phyloP scores from a whole-genome alignment of 257 asterid species.

The Nicotiana paniculata region DNA sequence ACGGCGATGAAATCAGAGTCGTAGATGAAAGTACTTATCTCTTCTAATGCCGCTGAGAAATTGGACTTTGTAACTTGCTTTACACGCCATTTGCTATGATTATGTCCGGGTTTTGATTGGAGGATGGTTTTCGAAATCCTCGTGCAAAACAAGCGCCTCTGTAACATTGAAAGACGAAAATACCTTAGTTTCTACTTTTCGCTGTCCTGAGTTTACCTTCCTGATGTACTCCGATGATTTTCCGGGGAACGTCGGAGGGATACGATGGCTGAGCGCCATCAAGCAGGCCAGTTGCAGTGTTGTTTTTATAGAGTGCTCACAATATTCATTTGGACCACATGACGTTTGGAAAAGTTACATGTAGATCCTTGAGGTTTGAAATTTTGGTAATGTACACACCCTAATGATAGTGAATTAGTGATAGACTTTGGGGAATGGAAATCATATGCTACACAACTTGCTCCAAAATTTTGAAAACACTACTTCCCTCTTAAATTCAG shows the following conservation, averaged over 20 bases:
- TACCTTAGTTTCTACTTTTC: neutral
- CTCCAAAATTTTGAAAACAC: too few species aligned
- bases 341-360: neutral
- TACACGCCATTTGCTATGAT: slow-evolving; percentile 35
- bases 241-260: neutral
- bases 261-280: neutral
- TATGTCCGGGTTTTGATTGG: slow-evolving; percentile 13
- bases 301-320: neutral
- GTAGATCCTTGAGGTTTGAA: neutral
- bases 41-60: slow-evolving; percentile 47
- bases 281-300: neutral
- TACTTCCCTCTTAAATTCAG: too few species aligned
- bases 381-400: neutral
- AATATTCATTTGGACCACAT: neutral
- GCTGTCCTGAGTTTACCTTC: neutral
- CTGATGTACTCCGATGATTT: neutral
- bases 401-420: too few species aligned
- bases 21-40: slow-evolving; percentile 32
- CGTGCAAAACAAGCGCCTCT: slow-evolving; percentile 50
- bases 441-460: too few species aligned
- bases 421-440: too few species aligned
- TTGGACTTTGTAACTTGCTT: slow-evolving; percentile 69
- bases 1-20: slow-evolving; percentile 55
- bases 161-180: slow-evolving; percentile 25
- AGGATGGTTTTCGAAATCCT: slow-evolving; percentile 25